phyloP scores from a whole-genome alignment of 148 eudicot genomes.

The Heliamphora exappendiculata region DNA sequence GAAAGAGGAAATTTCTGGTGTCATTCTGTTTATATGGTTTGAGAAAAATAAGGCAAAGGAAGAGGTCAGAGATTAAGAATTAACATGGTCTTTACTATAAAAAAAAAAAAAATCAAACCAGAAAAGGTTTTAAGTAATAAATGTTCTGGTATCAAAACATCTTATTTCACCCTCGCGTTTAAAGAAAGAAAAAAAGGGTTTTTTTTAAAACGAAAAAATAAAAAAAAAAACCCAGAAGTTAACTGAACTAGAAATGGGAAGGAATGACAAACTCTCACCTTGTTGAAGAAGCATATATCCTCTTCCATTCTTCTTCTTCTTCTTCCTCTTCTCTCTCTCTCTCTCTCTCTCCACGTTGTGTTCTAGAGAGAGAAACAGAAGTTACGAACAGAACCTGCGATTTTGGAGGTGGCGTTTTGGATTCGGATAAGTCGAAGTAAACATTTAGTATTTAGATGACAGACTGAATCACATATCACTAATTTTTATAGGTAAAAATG shows the following conservation, averaged over 20 bases:
- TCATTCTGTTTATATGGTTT: not conserved
- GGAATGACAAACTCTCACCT: slow-evolving; percentile 20
- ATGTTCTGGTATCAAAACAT: not conserved
- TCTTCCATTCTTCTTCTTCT: slow-evolving; percentile 16
- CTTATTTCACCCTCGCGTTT: too few relatives aligned
- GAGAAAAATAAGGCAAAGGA: slow-evolving; percentile 30
- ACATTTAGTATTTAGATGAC: too few relatives aligned
- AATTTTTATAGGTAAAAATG: too few relatives aligned
- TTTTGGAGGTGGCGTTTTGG: not conserved
- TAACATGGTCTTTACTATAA: not conserved
- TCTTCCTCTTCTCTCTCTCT: not conserved
- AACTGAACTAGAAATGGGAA: not conserved
- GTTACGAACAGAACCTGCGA: not conserved
- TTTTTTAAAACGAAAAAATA: not conserved
- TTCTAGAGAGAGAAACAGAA: not conserved
- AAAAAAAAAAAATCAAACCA: slow-evolving; percentile 5
- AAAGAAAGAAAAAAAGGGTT: not conserved
- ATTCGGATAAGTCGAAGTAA: too few relatives aligned
- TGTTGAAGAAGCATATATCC: slow-evolving; percentile 24
- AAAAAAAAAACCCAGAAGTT: not conserved
- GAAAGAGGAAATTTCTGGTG: not conserved
- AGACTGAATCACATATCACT: too few relatives aligned
- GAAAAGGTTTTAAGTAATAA: not conserved
- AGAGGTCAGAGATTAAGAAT: slow-evolving; percentile 20
- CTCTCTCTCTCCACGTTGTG: not conserved